These are phyloP conservation scores for Protomyces macrosporus DNA, from an alignment of 1,139 yeast genomes.

Conservation along the genomic window DNA sequence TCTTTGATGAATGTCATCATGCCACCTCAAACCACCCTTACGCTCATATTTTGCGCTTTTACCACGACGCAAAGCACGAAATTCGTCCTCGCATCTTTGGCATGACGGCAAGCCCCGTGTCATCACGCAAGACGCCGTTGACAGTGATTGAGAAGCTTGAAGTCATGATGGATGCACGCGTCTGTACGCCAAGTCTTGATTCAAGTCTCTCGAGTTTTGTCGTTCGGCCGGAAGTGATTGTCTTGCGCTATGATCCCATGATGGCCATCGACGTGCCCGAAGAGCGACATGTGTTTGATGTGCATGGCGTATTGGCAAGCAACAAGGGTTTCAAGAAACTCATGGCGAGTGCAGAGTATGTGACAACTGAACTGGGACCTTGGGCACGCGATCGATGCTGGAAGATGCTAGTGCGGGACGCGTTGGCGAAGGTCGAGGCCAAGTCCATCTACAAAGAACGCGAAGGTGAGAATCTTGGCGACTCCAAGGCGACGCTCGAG, in stretches of 20 bases:
- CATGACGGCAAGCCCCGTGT: slow-evolving; percentile 31
- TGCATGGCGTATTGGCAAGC: neutral
- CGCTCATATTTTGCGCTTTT: slow-evolving; percentile 26
- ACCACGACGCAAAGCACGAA: slow-evolving; percentile 3
- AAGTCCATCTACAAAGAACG: neutral
- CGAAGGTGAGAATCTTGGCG: neutral
- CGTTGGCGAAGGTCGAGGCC: neutral
- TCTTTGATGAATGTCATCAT: slow-evolving; percentile 32
- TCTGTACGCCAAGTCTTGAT: slow-evolving; percentile 13
- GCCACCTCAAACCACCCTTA: slow-evolving; percentile 26
- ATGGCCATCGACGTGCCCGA: neutral
- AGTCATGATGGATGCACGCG: slow-evolving; percentile 14
- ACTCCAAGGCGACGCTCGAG: neutral
- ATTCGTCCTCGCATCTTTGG: slow-evolving; percentile 29
- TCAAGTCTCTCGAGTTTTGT: neutral
- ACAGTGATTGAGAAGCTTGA: slow-evolving; percentile 16
- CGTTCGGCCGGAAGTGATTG: slow-evolving; percentile 6
- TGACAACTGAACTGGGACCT: neutral
- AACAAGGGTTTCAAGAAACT: neutral
- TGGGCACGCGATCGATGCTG: neutral
- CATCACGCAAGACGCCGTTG: slow-evolving; percentile 7
- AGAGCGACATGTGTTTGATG: neutral
- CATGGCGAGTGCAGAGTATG: neutral
- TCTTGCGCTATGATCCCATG: neutral
- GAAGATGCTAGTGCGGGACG: neutral